Evolutionary conservation across 257 asterid genomes (phyloP), one percentile per base, ranked within the genome.

Genomic region (Solanum etuberosum): DNA sequence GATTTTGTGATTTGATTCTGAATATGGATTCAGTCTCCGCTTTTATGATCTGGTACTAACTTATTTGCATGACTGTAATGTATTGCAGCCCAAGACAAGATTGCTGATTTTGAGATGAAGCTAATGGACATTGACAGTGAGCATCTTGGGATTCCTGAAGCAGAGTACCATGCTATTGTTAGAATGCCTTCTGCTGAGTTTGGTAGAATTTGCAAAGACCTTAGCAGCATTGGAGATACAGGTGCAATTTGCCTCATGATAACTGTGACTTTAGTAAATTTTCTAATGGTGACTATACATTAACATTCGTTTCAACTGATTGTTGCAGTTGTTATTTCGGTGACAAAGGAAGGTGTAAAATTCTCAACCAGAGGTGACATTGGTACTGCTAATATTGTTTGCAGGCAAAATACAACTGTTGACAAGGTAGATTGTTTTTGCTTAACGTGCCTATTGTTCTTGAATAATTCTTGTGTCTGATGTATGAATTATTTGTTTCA

Each of bases 281-380:
- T 21, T 27, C 18, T 48, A 48, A 48, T 18, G 42, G 18, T 10
- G 29, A 9, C 11, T 18, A 12, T 3, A 46, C 9, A 23, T 29
- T n/a, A 67, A 32, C 20, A 7, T 43, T 76, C 3, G 31, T 20
- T 31, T 27, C 18, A 35, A 61, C 21, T 86, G 85, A 73, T 83
- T 65, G 40, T 40, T 93, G 90, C 88, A 95, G 99, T 95, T 92
- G 98, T 95, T 78, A 96, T 96, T 81, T 95, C 98, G 74, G 99
- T 96, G 42, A 96, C 98, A 1, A 96, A 96, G 92, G 99, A 96
- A 91, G 99, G 99, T 5, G 99, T 96, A 3, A 96, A 94, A 86
- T 96, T 96, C 92, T 96, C 99, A 12, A 95, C 98, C 6, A 93
- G 98, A 85, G 98, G 98, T 72, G 99, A 95, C 88, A 95, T 95